These are phyloP conservation scores for Aureobasidium sp. DNA, from an alignment of 2,329 filamentous ascomycete species.

Conservation along the genomic window DNA sequence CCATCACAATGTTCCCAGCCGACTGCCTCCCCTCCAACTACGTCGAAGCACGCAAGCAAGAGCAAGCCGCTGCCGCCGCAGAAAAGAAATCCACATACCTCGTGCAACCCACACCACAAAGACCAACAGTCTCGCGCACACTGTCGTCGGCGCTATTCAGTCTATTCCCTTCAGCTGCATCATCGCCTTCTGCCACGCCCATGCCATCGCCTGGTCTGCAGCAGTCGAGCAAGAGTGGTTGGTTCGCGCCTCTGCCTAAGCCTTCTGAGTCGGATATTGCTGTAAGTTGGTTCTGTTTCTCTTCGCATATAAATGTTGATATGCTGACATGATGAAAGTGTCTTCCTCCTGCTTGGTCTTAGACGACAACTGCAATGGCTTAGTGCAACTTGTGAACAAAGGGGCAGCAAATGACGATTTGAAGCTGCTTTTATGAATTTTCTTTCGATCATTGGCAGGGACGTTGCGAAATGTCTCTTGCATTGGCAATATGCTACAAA, in stretches of 20 bases:
- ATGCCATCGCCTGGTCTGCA: constrained; percentile 13
- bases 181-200: constrained; percentile 15
- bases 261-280: constrained; percentile 4
- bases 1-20: constrained; percentile 28
- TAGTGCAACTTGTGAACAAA: neutral
- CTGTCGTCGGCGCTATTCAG: constrained; percentile 14
- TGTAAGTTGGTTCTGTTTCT: neutral
- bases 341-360: constrained; percentile 15
- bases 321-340: neutral
- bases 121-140: constrained; percentile 7
- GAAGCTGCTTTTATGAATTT: neutral
- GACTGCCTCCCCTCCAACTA: constrained; percentile 28
- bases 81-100: neutral
- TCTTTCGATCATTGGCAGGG: neutral
- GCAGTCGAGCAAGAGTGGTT: constrained; percentile 7
- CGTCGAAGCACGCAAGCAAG: constrained; percentile 26
- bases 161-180: constrained; percentile 2
- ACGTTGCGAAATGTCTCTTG: neutral
- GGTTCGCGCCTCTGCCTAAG: constrained; percentile 15
- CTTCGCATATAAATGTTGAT: neutral
- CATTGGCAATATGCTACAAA: neutral
- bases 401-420: constrained; percentile 12
- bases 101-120: neutral
- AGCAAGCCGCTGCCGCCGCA: neutral
- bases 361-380: neutral